Evolutionary conservation across 805 yeast genomes (phyloP).

Genomic region (Zygosaccharomyces pseudorouxii): DNA sequence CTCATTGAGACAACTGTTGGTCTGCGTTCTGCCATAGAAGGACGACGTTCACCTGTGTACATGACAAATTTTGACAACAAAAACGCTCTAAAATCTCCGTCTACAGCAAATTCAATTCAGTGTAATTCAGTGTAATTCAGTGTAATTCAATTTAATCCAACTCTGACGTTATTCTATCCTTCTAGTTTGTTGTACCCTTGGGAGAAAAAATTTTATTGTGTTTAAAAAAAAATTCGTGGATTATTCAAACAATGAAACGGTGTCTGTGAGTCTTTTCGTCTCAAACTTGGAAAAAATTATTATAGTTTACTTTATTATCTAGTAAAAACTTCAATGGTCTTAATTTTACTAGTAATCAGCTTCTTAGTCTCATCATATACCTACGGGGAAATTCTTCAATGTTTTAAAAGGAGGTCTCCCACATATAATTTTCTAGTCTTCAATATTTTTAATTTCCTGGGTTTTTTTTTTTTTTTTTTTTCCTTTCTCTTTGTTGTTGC

Average conservation of each 20-base stretch:
- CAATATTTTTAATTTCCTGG: not conserved
- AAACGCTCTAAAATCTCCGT: not conserved
- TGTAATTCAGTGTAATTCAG: no score
- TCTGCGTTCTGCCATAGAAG: conserved; percentile 65
- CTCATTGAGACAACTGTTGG: conserved; percentile 42
- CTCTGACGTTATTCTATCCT: no score
- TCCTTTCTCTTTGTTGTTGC: not conserved
- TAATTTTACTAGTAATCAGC: not conserved
- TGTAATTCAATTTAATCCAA: no score
- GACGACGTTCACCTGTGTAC: conserved; percentile 44
- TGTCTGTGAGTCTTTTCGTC: not conserved
- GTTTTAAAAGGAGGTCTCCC: not conserved
- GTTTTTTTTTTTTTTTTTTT: conserved; percentile 3
- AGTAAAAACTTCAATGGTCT: not conserved
- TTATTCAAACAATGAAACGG: not conserved
- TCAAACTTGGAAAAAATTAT: not conserved
- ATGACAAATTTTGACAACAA: conserved; percentile 12
- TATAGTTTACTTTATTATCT: not conserved
- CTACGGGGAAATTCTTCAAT: not conserved
- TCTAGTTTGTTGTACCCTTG: not conserved
- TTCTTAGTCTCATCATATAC: not conserved
- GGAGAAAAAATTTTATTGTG: not conserved
- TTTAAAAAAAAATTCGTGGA: not conserved
- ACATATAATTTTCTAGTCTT: not conserved
- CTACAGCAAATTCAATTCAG: not conserved